A percentile compares a stretch with the other conserved stretches of the same genome.
Evolutionary conservation across 176 grass and related monocot genomes (phyloP).

Genomic region (Oryza nivara): DNA sequence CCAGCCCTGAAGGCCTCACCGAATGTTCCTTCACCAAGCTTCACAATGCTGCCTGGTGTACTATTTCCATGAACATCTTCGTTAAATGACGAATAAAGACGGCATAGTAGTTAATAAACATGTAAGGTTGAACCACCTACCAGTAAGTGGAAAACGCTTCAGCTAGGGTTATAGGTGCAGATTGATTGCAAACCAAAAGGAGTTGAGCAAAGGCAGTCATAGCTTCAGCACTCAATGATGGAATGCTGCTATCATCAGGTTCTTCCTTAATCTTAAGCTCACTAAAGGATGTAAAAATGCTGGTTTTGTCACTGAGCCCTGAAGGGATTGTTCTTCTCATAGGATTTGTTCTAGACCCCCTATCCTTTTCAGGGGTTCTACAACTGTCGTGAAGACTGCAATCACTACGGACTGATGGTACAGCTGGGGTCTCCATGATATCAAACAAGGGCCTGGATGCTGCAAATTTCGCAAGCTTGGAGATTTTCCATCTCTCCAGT

Average conservation of each 20-base stretch:
- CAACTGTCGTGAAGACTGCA: conserved; percentile 27
- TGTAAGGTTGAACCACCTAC: conserved; percentile 54
- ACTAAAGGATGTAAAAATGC: conserved; percentile 48
- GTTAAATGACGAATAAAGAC: conserved; percentile 34
- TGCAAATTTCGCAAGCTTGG: conserved; percentile 54
- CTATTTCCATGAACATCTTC: conserved; percentile 47
- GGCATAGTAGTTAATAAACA: conserved; percentile 8
- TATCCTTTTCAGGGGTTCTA: conserved; percentile 57
- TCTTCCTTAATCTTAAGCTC: conserved; percentile 66
- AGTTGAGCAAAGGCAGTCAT: conserved; percentile 73
- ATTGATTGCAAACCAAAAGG: conserved; percentile 75
- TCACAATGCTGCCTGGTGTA: conserved; percentile 60
- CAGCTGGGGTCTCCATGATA: conserved; percentile 60
- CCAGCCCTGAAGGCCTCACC: conserved; percentile 89
- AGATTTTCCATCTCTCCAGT: conserved; percentile 82
- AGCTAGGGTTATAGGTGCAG: conserved; percentile 56
- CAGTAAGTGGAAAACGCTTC: conserved; percentile 81
- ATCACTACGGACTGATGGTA: conserved; percentile 46
- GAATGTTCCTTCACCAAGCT: conserved; percentile 93
- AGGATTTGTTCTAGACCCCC: conserved; percentile 18
- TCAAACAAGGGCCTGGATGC: conserved; percentile 57
- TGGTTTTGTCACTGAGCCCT: conserved; percentile 25
- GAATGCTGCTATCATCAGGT: conserved; percentile 31
- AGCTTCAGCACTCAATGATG: conserved; percentile 54
- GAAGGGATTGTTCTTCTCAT: conserved; percentile 32